phyloP scores from a whole-genome alignment of 228 moss, liverwort and hornwort species.

The Sphagnum magellanicum region DNA sequence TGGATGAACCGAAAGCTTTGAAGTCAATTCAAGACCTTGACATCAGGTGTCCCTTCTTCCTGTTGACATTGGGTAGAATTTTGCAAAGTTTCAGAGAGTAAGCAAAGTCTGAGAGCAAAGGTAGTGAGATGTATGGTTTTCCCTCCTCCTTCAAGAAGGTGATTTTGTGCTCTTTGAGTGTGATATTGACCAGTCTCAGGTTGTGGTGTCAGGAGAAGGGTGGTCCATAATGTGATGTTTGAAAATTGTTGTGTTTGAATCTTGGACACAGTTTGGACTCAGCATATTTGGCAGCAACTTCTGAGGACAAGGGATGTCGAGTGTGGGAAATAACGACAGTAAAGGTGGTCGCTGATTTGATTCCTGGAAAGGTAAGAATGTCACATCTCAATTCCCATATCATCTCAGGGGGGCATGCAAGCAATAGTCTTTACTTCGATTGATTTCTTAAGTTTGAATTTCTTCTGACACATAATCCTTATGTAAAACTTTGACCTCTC shows the following conservation, averaged over 20 bases:
- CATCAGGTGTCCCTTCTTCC: slow-evolving; percentile 45
- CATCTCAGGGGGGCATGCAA: background rate
- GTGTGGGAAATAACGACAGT: slow-evolving; percentile 60
- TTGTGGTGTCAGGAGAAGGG: background rate
- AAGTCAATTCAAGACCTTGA: slow-evolving; percentile 77
- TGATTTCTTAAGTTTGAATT: background rate
- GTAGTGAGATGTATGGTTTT: too few species aligned
- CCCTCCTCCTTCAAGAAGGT: background rate
- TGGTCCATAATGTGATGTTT: background rate
- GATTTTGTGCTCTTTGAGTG: background rate
- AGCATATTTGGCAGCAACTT: slow-evolving; percentile 58
- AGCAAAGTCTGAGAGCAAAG: too few species aligned
- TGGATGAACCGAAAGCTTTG: slow-evolving; percentile 67
- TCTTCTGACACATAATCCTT: too few species aligned
- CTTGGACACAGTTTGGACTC: slow-evolving; percentile 67
- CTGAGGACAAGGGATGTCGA: slow-evolving; percentile 51
- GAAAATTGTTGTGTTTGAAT: background rate
- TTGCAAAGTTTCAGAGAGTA: too few species aligned
- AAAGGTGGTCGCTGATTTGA: slow-evolving; percentile 37
- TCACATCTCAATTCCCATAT: background rate
- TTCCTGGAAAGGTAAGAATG: slow-evolving; percentile 28
- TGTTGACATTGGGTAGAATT: too few species aligned
- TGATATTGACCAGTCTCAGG: background rate
- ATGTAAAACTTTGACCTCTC: too few species aligned
- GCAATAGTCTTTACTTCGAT: too few species aligned